phyloP scores from a whole-genome alignment of 1,284 basidiomycete genomes.

The Pulveroboletus ridleyi region DNA sequence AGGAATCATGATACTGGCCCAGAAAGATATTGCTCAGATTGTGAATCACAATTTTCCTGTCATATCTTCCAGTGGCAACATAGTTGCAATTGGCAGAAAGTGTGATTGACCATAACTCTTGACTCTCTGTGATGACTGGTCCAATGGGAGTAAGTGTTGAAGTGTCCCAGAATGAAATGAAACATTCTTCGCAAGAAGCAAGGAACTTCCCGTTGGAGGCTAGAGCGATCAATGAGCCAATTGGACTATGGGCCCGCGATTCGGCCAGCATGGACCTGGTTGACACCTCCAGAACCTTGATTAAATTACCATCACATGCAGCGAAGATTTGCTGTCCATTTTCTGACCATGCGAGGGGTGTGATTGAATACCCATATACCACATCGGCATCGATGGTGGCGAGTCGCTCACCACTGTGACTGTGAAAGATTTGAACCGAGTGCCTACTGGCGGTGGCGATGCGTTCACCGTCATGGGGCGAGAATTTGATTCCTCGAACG shows the following conservation, averaged over 20 bases:
- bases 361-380: not conserved
- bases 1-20: too few relatives aligned
- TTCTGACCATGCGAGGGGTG: not conserved
- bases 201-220: conserved; percentile 5
- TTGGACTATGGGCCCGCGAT: not conserved
- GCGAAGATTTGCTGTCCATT: not conserved
- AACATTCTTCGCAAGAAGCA: accelerated
- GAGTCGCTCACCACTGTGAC: too few relatives aligned
- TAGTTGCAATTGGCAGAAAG: too few relatives aligned
- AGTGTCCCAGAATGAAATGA: conserved; percentile 1
- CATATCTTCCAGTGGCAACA: too few relatives aligned
- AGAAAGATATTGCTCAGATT: not conserved
- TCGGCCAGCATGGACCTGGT: not conserved
- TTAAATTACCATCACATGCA: not conserved
- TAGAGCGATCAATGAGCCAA: not conserved
- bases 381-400: not conserved
- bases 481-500: too few relatives aligned
- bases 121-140: not conserved
- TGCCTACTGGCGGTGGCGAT: too few relatives aligned
- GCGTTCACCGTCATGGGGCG: too few relatives aligned
- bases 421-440: too few relatives aligned
- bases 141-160: not conserved
- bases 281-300: not conserved
- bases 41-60: too few relatives aligned
- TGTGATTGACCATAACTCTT: accelerated